Percentiles rank a stretch among this genome's conserved stretches.
Conservation (phyloP, 2,329 filamentous ascomycete genomes). For the Tolypocladium sp. region DNA sequence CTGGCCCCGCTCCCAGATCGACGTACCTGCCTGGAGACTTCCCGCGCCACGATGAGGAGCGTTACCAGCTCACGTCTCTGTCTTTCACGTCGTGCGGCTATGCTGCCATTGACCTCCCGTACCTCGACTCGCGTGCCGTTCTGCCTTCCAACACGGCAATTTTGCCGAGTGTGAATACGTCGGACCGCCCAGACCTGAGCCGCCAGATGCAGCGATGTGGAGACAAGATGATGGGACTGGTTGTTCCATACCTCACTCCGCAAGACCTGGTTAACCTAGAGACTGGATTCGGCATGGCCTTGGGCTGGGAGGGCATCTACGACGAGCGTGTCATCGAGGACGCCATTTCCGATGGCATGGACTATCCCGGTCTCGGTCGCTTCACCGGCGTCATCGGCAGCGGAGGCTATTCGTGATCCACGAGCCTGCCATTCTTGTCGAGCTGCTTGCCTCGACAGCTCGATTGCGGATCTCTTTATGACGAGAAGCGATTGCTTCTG, state of each 20-base stretch:
- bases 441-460: not conserved
- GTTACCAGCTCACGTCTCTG: conserved; percentile 27
- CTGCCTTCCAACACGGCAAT: conserved; percentile 11
- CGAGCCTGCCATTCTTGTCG: not conserved
- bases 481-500: not conserved
- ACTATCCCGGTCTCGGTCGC: conserved; percentile 25
- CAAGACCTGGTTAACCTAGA: conserved; percentile 20
- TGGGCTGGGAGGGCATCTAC: conserved; percentile 29
- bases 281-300: conserved; percentile 21
- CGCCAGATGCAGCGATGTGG: conserved; percentile 24
- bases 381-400: conserved; percentile 25
- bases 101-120: conserved; percentile 28
- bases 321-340: conserved; percentile 17
- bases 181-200: conserved; percentile 11
- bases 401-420: not conserved
- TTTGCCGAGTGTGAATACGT: not conserved
- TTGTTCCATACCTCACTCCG: conserved; percentile 18
- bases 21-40: conserved; percentile 1
- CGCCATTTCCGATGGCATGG: conserved; percentile 25
- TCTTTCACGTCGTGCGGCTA: conserved; percentile 56
- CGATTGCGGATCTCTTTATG: not conserved
- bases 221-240: conserved; percentile 25
- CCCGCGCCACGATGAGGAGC: conserved; percentile 15
- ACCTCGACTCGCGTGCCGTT: conserved; percentile 26
- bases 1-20: not conserved